Conservation (phyloP, 495 filamentous ascomycete species). For the Tuber melanosporum region DNA sequence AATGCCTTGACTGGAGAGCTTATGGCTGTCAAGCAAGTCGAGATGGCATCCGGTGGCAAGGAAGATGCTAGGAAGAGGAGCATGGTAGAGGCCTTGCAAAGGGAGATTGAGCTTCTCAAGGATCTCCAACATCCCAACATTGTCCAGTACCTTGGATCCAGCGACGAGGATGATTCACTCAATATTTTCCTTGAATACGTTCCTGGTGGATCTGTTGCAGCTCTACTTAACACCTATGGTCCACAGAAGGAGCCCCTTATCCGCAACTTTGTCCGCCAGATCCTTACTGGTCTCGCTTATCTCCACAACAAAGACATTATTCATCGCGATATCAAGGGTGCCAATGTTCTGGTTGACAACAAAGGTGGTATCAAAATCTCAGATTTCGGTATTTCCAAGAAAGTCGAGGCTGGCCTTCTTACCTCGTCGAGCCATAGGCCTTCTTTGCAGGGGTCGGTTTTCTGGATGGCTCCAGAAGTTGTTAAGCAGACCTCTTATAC, state of each 20-base stretch:
- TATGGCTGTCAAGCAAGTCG: constrained; percentile 97
- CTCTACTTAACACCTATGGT: constrained; percentile 97
- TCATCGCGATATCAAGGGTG: constrained; percentile 97
- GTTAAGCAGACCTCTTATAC: constrained; percentile 97
- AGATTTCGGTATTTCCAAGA: constrained; percentile 98
- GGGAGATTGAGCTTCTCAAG: constrained; percentile 88
- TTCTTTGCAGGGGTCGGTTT: constrained; percentile 92
- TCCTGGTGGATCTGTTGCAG: constrained; percentile 91
- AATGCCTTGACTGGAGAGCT: constrained; percentile 95
- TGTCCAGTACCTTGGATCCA: constrained; percentile 93
- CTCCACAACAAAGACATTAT: constrained; percentile 94
- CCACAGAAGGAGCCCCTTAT: constrained; percentile 88
- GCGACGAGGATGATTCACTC: constrained; percentile 80
- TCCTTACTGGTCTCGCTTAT: constrained; percentile 88
- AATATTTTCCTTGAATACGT: constrained; percentile 99
- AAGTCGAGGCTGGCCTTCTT: constrained; percentile 62
- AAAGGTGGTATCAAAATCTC: constrained; percentile 99
- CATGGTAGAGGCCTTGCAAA: constrained; percentile 95
- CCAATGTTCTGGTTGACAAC: constrained; percentile 98
- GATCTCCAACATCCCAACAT: constrained; percentile 96
- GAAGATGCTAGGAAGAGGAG: constrained; percentile 87
- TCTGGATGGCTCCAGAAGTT: constrained; percentile 99
- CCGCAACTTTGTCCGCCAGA: constrained; percentile 94
- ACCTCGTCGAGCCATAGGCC: constrained; percentile 60
- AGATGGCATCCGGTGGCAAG: constrained; percentile 75